Percentiles rank a stretch among this genome's conserved stretches.
Conservation (phyloP, 257 asterid genomes). For the Fraxinus cuspidata region DNA sequence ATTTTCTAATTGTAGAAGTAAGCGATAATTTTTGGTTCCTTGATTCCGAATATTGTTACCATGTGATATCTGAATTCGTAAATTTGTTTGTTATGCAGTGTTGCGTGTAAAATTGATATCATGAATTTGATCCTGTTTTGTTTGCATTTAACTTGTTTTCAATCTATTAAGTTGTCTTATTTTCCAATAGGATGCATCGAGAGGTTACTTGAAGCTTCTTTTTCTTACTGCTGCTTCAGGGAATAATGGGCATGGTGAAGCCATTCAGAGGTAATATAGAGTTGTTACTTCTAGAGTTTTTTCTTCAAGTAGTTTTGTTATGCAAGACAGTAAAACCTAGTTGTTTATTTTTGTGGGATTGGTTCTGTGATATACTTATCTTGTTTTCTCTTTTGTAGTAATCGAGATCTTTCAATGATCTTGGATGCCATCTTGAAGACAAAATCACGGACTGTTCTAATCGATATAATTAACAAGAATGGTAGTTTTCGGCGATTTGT, state of each 20-base stretch:
- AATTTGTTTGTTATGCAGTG: neutral
- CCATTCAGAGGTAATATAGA: constrained; percentile 71
- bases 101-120: constrained; percentile 4
- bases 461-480: constrained; percentile 77
- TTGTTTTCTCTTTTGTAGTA: constrained; percentile 50
- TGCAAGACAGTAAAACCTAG: constrained; percentile 16
- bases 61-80: neutral
- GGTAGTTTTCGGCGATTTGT: constrained; percentile 44
- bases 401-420: constrained; percentile 94
- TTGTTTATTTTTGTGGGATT: neutral
- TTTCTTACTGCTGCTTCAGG: constrained; percentile 92
- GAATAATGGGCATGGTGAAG: constrained; percentile 74
- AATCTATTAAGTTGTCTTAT: neutral
- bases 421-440: constrained; percentile 93
- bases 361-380: neutral
- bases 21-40: constrained; percentile 15
- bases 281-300: neutral
- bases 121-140: constrained; percentile 9
- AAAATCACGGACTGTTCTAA: constrained; percentile 79
- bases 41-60: neutral
- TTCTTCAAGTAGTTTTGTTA: constrained; percentile 4
- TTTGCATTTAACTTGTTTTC: neutral
- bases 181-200: constrained; percentile 77
- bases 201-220: constrained; percentile 91
- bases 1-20: constrained; percentile 17